phyloP scores from a whole-genome alignment of 495 filamentous ascomycete species.

The Hyaloscypha finlandica region DNA sequence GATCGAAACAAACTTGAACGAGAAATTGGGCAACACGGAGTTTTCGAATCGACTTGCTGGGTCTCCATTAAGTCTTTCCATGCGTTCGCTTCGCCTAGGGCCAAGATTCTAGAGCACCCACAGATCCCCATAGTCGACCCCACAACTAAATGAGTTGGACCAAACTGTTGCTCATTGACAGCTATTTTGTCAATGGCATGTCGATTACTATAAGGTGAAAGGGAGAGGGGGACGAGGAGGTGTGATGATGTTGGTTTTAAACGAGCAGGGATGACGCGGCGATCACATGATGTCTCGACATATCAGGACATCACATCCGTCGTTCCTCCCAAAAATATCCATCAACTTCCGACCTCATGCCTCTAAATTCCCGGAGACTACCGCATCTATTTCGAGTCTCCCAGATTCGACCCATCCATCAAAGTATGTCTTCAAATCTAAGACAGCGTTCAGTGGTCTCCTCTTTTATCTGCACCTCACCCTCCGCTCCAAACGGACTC shows the following conservation, averaged over 20 bases:
- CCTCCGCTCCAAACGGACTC: slow-evolving; percentile 14
- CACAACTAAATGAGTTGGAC: too few species aligned
- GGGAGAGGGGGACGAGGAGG: neutral
- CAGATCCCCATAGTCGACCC: too few species aligned
- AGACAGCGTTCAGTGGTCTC: slow-evolving; percentile 28
- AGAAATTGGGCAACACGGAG: too few species aligned
- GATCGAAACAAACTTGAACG: too few species aligned
- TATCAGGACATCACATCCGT: neutral
- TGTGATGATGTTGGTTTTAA: neutral
- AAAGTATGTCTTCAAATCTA: slow-evolving; percentile 18
- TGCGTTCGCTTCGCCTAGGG: too few species aligned
- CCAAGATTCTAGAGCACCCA: too few species aligned
- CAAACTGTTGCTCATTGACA: too few species aligned
- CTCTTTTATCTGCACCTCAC: slow-evolving; percentile 28
- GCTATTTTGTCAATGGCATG: neutral
- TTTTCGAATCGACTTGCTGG: too few species aligned
- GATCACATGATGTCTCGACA: neutral
- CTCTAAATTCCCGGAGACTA: too few species aligned
- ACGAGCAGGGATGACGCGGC: neutral
- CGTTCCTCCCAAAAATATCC: neutral
- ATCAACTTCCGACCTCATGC: neutral
- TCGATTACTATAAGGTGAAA: neutral
- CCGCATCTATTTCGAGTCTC: neutral
- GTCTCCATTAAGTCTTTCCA: too few species aligned
- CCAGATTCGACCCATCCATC: slow-evolving; percentile 1